Conservation (phyloP, 1,139 yeast genomes). For the Suhomyces guaymorum region DNA sequence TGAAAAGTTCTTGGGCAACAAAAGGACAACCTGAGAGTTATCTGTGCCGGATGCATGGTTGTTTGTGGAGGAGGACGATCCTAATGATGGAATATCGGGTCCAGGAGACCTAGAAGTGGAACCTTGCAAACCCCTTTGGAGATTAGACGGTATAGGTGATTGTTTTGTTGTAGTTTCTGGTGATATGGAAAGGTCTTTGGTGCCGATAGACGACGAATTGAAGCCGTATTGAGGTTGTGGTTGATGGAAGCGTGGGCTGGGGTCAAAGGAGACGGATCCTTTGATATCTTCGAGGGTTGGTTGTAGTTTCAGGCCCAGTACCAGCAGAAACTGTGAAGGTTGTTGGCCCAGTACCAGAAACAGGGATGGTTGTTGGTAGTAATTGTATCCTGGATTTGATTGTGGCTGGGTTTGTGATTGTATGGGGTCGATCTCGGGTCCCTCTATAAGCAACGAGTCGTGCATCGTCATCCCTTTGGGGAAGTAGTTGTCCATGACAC, state of each 20-base stretch:
- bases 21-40: constrained; percentile 40
- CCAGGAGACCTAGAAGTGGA: constrained; percentile 35
- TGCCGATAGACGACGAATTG: constrained; percentile 21
- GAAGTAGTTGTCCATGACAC: constrained; percentile 56
- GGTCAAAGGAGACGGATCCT: background rate
- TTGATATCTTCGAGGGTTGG: constrained; percentile 4
- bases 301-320: background rate
- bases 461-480: constrained; percentile 70
- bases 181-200: constrained; percentile 37
- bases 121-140: constrained; percentile 23
- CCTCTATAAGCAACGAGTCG: constrained; percentile 65
- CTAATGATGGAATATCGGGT: background rate
- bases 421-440: constrained; percentile 23
- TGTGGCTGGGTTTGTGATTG: background rate
- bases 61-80: background rate
- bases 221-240: constrained; percentile 18
- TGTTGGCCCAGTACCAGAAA: no score
- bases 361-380: no score
- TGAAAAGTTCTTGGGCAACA: constrained; percentile 49
- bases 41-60: constrained; percentile 6
- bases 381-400: no score
- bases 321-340: constrained; percentile 1
- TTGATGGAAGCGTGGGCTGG: constrained; percentile 9
- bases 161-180: constrained; percentile 13
- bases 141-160: constrained; percentile 12